phyloP scores from a whole-genome alignment of 2,329 filamentous ascomycete species.

The Colletotrichum echinochloae region DNA sequence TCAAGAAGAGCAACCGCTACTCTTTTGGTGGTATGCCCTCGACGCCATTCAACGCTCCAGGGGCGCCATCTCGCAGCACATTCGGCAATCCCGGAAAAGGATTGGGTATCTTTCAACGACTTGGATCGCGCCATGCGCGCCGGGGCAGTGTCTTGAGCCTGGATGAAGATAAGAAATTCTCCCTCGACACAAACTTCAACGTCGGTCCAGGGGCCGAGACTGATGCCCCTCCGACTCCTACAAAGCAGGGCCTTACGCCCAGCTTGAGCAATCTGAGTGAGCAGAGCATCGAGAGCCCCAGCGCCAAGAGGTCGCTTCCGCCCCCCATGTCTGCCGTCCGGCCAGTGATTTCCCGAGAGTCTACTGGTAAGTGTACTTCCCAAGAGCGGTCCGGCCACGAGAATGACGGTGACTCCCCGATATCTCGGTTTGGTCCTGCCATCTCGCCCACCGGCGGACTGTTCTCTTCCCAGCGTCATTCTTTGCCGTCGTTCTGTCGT shows the following conservation, averaged over 20 bases:
- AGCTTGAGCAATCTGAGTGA: slow-evolving; percentile 55
- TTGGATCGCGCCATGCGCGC: slow-evolving; percentile 58
- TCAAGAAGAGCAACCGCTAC: slow-evolving; percentile 76
- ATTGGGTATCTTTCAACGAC: slow-evolving; percentile 75
- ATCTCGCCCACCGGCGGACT: slow-evolving; percentile 50
- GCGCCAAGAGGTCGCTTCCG: slow-evolving; percentile 58
- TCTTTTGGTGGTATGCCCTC: slow-evolving; percentile 80
- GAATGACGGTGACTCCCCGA: slow-evolving; percentile 9
- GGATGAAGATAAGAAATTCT: slow-evolving; percentile 77
- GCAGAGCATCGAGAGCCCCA: slow-evolving; percentile 60
- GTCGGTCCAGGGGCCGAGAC: slow-evolving; percentile 57
- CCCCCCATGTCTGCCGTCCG: slow-evolving; percentile 57
- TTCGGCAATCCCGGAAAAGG: slow-evolving; percentile 70
- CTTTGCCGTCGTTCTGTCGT: slow-evolving; percentile 54
- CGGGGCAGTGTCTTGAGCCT: slow-evolving; percentile 82
- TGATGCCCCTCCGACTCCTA: slow-evolving; percentile 93
- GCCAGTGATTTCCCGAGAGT: slow-evolving; percentile 51
- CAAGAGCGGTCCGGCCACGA: slow-evolving; percentile 26
- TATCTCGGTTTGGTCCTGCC: slow-evolving; percentile 44
- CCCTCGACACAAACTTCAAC: slow-evolving; percentile 56
- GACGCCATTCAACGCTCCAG: slow-evolving; percentile 80
- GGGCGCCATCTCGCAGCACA: slow-evolving; percentile 58
- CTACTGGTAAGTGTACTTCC: slow-evolving; percentile 59
- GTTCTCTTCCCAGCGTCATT: slow-evolving; percentile 49
- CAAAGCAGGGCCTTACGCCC: slow-evolving; percentile 72